Conservation (phyloP, 768 basidiomycete genomes). For the Tricholoma sp. region DNA sequence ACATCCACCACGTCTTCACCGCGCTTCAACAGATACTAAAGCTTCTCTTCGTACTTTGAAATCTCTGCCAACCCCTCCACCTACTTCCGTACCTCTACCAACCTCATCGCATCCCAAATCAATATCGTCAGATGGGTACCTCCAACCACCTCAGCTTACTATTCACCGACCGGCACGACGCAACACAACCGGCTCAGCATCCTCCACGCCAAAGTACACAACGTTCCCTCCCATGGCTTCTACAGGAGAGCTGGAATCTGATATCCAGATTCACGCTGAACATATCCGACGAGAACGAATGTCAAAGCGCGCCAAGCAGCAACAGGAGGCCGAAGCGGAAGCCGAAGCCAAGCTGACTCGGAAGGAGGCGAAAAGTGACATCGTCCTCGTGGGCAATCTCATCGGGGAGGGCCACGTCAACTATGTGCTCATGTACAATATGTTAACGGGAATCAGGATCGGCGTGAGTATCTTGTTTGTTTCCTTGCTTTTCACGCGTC, state of each 20-base stretch:
- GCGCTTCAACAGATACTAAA: slow-evolving; percentile 49
- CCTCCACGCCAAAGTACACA: slow-evolving; percentile 31
- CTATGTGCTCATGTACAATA: slow-evolving; percentile 99
- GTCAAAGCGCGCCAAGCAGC: slow-evolving; percentile 65
- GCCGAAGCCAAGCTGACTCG: slow-evolving; percentile 54
- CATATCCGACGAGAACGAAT: slow-evolving; percentile 76
- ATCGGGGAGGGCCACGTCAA: slow-evolving; percentile 99
- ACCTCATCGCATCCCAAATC: slow-evolving; percentile 13
- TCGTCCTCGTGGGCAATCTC: slow-evolving; percentile 85
- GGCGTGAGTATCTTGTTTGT: slow-evolving; percentile 50
- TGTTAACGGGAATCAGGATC: slow-evolving; percentile 97
- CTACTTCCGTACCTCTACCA: slow-evolving; percentile 3
- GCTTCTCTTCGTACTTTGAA: slow-evolving; percentile 28
- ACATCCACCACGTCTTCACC: slow-evolving; percentile 23
- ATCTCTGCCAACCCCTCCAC: slow-evolving; percentile 14
- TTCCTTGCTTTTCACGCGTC: background rate
- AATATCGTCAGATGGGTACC: slow-evolving; percentile 37
- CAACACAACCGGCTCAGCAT: slow-evolving; percentile 64
- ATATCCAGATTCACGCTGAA: slow-evolving; percentile 88
- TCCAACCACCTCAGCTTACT: slow-evolving; percentile 43
- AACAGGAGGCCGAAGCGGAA: slow-evolving; percentile 57
- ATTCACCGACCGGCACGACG: slow-evolving; percentile 46
- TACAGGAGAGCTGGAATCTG: slow-evolving; percentile 59
- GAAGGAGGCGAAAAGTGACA: slow-evolving; percentile 28
- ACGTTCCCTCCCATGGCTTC: slow-evolving; percentile 25